Evolutionary conservation across 2,329 filamentous ascomycete genomes (phyloP).

Genomic region (Cytospora leucostoma): DNA sequence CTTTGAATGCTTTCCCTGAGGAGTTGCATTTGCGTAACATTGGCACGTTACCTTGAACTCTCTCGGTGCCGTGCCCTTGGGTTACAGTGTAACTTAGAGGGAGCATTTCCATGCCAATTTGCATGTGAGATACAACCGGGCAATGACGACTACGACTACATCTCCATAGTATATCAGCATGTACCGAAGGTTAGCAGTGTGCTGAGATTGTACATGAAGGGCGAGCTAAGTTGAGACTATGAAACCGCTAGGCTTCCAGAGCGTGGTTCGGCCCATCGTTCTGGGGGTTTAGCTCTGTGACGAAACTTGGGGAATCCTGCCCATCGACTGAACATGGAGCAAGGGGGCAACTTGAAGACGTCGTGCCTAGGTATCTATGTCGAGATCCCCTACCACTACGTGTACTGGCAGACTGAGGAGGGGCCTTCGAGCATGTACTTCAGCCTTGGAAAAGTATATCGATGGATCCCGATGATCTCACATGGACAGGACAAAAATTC

Average conservation of each 20-base stretch:
- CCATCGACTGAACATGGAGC: not conserved
- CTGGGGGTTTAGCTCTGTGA: constrained; percentile 12
- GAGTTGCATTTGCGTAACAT: constrained; percentile 18
- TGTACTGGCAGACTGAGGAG: not conserved
- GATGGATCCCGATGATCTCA: not conserved
- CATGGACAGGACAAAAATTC: not conserved
- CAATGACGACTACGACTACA: constrained; percentile 2
- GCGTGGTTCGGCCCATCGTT: constrained; percentile 25
- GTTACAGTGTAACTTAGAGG: constrained; percentile 1
- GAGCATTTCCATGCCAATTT: not conserved
- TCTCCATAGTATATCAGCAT: not conserved
- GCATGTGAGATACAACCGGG: constrained; percentile 10
- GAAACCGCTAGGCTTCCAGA: constrained; percentile 10
- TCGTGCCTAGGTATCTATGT: too few species aligned
- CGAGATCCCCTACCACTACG: too few species aligned
- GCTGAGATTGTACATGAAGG: not conserved
- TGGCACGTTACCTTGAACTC: constrained; percentile 12
- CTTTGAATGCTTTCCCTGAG: constrained; percentile 1
- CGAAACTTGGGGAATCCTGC: constrained; percentile 3
- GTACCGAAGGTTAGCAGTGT: not conserved
- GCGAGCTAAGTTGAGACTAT: constrained; percentile 8
- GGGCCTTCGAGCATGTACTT: constrained; percentile 1
- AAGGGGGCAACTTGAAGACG: too few species aligned
- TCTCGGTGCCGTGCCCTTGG: constrained; percentile 7
- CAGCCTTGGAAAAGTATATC: not conserved